Conservation (phyloP, 2,329 filamentous ascomycete species). For the Neofusicoccum ribis region DNA sequence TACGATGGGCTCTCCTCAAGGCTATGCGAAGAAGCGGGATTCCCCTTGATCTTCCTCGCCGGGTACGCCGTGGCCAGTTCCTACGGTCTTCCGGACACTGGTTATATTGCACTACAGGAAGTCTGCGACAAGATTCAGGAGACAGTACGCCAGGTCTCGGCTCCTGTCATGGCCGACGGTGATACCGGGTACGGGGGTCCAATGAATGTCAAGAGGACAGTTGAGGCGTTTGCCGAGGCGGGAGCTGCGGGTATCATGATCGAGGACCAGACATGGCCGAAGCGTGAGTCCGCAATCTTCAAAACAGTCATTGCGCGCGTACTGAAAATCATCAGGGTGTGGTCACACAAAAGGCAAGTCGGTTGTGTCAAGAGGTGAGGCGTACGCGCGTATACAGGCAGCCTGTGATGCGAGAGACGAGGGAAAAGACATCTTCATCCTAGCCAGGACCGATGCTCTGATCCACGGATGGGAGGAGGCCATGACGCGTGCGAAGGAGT, state of each 20-base stretch:
- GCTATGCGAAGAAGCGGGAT: slow-evolving; percentile 48
- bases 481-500: slow-evolving; percentile 42
- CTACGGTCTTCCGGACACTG: slow-evolving; percentile 49
- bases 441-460: slow-evolving; percentile 48
- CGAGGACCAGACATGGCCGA: slow-evolving; percentile 53
- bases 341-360: slow-evolving; percentile 50
- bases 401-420: slow-evolving; percentile 49
- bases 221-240: slow-evolving; percentile 46
- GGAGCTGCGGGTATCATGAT: slow-evolving; percentile 45
- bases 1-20: slow-evolving; percentile 49
- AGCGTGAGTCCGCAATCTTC: slow-evolving; percentile 35
- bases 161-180: slow-evolving; percentile 49
- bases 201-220: slow-evolving; percentile 50
- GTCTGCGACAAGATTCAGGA: slow-evolving; percentile 50
- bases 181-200: slow-evolving; percentile 52
- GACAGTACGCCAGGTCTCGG: slow-evolving; percentile 35
- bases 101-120: slow-evolving; percentile 52
- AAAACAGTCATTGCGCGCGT: background rate
- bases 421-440: slow-evolving; percentile 48
- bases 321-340: slow-evolving; percentile 33
- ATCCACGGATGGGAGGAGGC: slow-evolving; percentile 50
- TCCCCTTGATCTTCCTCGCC: slow-evolving; percentile 48
- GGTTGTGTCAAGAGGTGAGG: slow-evolving; percentile 48
- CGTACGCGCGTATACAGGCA: slow-evolving; percentile 49
- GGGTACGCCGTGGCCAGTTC: slow-evolving; percentile 45